phyloP scores from a whole-genome alignment of 108 stramenopile genomes.

The Skeletonema costatum region DNA sequence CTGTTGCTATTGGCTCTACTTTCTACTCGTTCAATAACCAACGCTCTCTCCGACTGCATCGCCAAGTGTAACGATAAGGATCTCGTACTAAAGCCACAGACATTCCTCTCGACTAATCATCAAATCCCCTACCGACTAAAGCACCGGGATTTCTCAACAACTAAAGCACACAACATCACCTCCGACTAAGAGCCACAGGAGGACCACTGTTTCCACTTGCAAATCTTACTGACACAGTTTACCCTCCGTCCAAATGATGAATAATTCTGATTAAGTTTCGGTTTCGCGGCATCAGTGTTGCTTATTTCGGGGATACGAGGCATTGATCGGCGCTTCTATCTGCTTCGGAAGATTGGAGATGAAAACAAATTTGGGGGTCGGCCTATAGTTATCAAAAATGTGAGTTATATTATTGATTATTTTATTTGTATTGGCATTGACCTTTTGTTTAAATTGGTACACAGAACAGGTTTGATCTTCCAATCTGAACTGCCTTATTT shows the following conservation, averaged over 20 bases:
- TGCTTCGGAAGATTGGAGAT: not conserved
- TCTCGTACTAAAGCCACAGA: too few species aligned
- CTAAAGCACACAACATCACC: too few species aligned
- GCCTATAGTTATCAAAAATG: not conserved
- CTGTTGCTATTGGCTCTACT: not conserved
- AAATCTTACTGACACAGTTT: not conserved
- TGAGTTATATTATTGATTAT: not conserved
- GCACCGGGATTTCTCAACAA: too few species aligned
- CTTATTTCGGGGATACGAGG: not conserved
- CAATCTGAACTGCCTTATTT: not conserved
- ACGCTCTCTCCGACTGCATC: too few species aligned
- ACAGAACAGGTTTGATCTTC: not conserved
- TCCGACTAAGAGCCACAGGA: too few species aligned
- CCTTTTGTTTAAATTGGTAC: not conserved
- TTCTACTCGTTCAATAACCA: not conserved
- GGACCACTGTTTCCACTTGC: not conserved
- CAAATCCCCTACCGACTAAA: too few species aligned
- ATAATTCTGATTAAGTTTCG: not conserved
- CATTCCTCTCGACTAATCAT: too few species aligned
- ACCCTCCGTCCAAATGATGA: not conserved
- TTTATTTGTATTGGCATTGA: too few species aligned
- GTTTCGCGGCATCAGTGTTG: not conserved
- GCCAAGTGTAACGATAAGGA: too few species aligned
- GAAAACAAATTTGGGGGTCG: not conserved
- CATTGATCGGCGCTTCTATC: not conserved